Base-by-base conservation (phyloP, 805 yeast species). In the Starmerella khaoyaiensis region DNA sequence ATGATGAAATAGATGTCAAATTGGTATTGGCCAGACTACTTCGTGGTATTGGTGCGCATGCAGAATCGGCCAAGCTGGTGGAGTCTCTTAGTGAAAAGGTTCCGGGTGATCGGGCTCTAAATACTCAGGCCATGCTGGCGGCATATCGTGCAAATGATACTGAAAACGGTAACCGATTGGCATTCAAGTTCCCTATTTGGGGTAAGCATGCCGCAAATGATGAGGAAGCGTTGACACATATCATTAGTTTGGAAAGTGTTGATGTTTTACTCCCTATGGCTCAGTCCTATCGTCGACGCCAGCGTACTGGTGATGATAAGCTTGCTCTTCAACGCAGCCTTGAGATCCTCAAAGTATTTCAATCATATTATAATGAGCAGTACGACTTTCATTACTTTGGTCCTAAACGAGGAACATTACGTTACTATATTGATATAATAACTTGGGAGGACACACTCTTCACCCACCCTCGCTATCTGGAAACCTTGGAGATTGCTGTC, bases 381-480 rank as follows among this genome's bases (percentile, higher is more conserved):
- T 68, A 79, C 46, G 99, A 90, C 57, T 90, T 87, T 76, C 97
- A 90, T 56, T 76, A 80, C 31, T 90, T 82, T 57, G 79, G 93
- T 55, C 72, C 81, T 67, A 72, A 95, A 59, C 74, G 79, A 49
- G 97, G 96, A 17, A 82, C 96, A 5, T 76, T 87, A 19, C 70
- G 93, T 46, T 76, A 87, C 7, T 90, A 87, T 54, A 49, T 80
- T 21, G 76, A 74, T 15, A 72, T 81, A 71, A 48, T 86, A 35
- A 58, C 64, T 33, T 90, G 97, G 97, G 94, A 76, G 39, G 93
- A 86, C 55, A 55, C 61, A 16, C 56, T 90, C 31, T 84, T 67
- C 54, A 55, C 72, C 7, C 72, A 79, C 23, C 83, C 93, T 3
- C 68, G 79, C 36, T 82, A 72, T 52, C 63, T 70, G n/a, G 69